These are phyloP conservation scores for Nannochloropsis gaditana DNA, from an alignment of 108 stramenopile species.

Conservation along the genomic window DNA sequence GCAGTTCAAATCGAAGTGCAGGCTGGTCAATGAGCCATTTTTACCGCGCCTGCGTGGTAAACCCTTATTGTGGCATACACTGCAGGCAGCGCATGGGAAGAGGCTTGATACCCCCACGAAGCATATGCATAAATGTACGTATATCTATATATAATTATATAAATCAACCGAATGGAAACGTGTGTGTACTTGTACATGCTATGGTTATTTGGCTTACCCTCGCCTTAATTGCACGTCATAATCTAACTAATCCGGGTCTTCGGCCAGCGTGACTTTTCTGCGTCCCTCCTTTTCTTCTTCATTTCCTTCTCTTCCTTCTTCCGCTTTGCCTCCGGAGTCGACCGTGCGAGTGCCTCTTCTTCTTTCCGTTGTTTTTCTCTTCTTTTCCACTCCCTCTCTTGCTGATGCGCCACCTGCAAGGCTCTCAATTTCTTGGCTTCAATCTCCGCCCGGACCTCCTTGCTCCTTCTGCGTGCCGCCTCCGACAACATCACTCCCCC, in stretches of 20 bases:
- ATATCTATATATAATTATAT: too few species aligned
- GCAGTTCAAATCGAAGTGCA: too few species aligned
- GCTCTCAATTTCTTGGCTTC: background rate
- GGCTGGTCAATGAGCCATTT: too few species aligned
- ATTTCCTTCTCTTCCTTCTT: background rate
- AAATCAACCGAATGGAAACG: too few species aligned
- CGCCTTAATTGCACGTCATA: too few species aligned
- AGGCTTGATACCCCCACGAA: too few species aligned
- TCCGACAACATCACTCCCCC: background rate
- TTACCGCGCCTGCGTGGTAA: too few species aligned
- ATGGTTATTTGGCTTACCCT: too few species aligned
- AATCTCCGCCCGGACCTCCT: background rate
- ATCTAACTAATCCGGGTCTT: background rate
- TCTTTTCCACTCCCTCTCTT: constrained; percentile 15
- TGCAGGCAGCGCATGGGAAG: too few species aligned
- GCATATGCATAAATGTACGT: too few species aligned
- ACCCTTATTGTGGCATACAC: too few species aligned
- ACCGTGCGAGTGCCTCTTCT: background rate
- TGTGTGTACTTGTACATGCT: too few species aligned
- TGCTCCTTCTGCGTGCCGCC: background rate
- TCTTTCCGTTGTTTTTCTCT: constrained; percentile 12
- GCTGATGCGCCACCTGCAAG: background rate
- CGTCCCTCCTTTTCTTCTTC: background rate
- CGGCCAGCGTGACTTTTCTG: background rate
- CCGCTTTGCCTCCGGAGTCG: background rate